A percentile compares a stretch with the other conserved stretches of the same genome.
phyloP scores from a whole-genome alignment of 192 early-diverging fungal species.

The Nowakowskiella sp. region DNA sequence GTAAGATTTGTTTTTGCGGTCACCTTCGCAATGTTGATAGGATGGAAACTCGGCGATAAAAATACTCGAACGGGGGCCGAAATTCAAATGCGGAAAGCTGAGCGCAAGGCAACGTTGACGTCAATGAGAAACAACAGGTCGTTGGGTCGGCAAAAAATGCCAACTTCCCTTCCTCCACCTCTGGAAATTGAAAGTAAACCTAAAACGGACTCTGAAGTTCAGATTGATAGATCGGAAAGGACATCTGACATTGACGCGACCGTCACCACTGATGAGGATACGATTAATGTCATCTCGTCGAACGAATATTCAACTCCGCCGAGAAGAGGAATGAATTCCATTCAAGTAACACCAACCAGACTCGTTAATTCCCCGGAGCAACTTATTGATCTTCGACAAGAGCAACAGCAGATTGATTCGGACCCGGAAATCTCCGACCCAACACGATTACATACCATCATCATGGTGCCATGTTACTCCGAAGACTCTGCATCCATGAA shows the following conservation, averaged over 20 bases:
- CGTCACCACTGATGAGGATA: too few species aligned
- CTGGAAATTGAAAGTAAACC: not conserved
- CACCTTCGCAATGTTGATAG: conserved; percentile 20
- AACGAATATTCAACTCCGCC: too few species aligned
- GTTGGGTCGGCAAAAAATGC: too few species aligned
- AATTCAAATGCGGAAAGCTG: too few species aligned
- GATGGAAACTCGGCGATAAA: not conserved
- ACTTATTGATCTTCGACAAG: not conserved
- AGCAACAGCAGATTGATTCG: conserved; percentile 1
- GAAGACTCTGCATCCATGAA: conserved; percentile 66
- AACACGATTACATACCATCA: conserved; percentile 51
- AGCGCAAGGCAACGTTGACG: too few species aligned
- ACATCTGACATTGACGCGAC: too few species aligned
- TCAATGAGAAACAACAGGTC: too few species aligned
- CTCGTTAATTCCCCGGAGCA: conserved; percentile 5
- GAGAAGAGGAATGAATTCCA: not conserved
- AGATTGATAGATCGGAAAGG: too few species aligned
- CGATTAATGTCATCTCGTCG: too few species aligned
- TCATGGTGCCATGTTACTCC: conserved; percentile 78
- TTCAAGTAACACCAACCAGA: conserved; percentile 4
- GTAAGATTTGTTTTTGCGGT: conserved; percentile 18
- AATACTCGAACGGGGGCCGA: too few species aligned
- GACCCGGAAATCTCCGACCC: conserved; percentile 1
- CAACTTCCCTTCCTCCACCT: too few species aligned
- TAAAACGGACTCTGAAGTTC: not conserved